phyloP scores from a whole-genome alignment of 495 filamentous ascomycete genomes.

The Paragyromitra xinjiangensis region DNA sequence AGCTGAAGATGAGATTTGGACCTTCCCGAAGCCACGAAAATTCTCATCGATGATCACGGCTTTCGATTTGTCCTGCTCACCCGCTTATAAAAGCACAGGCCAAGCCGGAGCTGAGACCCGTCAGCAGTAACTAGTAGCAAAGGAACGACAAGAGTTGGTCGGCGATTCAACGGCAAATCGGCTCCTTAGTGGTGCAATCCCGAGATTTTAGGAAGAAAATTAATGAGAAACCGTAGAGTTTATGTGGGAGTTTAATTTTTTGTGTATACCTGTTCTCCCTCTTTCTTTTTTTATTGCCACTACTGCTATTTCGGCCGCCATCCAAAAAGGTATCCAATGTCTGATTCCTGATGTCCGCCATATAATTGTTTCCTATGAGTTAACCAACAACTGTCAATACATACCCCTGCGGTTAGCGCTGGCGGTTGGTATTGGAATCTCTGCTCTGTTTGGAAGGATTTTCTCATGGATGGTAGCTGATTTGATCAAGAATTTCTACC shows the following conservation, averaged over 20 bases:
- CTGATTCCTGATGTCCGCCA: neutral
- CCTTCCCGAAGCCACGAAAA: neutral
- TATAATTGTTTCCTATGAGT: neutral
- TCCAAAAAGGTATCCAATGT: neutral
- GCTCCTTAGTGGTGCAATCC: neutral
- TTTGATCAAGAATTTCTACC: neutral
- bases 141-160: neutral
- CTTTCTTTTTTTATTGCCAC: neutral
- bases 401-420: neutral
- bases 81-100: neutral
- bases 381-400: neutral
- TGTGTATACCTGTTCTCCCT: neutral
- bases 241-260: neutral
- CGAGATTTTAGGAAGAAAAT: neutral
- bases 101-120: neutral
- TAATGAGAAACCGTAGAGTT: neutral
- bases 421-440: neutral
- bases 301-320: neutral
- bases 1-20: slow-evolving; percentile 1
- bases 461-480: neutral
- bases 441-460: neutral
- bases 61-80: neutral
- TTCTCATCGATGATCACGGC: slow-evolving; percentile 11
- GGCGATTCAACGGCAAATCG: neutral
- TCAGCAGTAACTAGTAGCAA: neutral